Evolutionary conservation across 148 eudicot species (phyloP).

Genomic region (Silene uniflora): DNA sequence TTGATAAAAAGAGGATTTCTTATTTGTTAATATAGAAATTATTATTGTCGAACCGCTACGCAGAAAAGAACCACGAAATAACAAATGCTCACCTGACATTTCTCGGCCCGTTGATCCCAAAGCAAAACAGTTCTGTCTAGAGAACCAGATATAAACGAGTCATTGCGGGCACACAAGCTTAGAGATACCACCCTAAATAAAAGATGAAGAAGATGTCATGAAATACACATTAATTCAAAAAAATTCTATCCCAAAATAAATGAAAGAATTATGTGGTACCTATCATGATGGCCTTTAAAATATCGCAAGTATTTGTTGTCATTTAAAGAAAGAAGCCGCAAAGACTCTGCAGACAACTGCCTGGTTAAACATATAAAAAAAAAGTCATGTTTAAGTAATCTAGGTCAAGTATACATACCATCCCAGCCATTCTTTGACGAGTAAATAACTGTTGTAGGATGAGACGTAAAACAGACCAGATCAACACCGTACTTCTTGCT

Average conservation of each 20-base stretch:
- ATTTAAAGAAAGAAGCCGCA: conserved; percentile 92
- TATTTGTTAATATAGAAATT: not conserved
- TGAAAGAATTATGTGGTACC: conserved; percentile 35
- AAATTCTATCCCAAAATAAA: conserved; percentile 2
- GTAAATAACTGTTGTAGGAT: conserved; percentile 94
- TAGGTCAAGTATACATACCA: conserved; percentile 47
- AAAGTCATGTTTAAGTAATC: not conserved
- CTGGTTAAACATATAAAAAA: conserved; percentile 6
- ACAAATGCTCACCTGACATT: conserved; percentile 63
- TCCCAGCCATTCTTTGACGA: conserved; percentile 99
- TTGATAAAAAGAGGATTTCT: conserved; percentile 16
- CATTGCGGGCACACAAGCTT: conserved; percentile 85
- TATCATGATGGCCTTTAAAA: conserved; percentile 98
- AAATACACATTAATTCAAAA: conserved; percentile 10
- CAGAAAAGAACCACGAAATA: conserved; percentile 7
- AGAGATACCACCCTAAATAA: conserved; percentile 79
- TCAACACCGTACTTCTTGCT: conserved; percentile 99
- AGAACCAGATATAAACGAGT: conserved; percentile 81
- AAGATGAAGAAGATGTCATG: conserved; percentile 16
- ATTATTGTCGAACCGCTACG: not conserved
- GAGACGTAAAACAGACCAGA: conserved; percentile 86
- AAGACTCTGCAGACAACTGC: conserved; percentile 55
- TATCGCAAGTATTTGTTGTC: conserved; percentile 96
- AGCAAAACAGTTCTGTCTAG: conserved; percentile 89
- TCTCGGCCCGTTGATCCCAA: conserved; percentile 98